Evolutionary conservation across 345 rosid species (phyloP).

Genomic region (Gossypium mustelinum): DNA sequence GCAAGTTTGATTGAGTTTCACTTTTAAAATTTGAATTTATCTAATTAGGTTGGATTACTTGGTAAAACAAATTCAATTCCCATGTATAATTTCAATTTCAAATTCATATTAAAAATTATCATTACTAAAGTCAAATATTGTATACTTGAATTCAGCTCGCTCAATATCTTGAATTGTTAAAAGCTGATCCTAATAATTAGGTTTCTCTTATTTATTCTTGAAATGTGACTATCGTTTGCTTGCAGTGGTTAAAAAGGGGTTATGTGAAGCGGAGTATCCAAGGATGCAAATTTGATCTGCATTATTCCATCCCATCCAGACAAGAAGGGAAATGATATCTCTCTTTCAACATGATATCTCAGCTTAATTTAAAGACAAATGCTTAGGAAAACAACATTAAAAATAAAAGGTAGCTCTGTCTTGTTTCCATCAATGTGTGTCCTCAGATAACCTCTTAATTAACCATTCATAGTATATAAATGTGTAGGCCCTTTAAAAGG

Average conservation of each 20-base stretch:
- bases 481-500: background rate
- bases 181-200: background rate
- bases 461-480: background rate
- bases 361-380: constrained; percentile 13
- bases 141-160: background rate
- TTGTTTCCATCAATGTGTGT: background rate
- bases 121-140: background rate
- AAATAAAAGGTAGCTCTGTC: constrained; percentile 5
- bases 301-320: background rate
- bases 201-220: background rate
- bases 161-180: background rate
- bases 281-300: background rate
- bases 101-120: background rate
- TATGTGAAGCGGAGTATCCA: background rate
- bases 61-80: too few relatives aligned
- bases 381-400: background rate
- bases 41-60: too few relatives aligned
- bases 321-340: constrained; percentile 12
- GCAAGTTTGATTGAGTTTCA: background rate
- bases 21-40: background rate
- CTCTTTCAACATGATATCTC: constrained; percentile 15
- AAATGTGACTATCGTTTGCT: background rate
- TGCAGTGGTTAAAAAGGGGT: background rate
- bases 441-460: background rate
- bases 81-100: background rate